Conservation (phyloP, 257 asterid genomes). For the Solanum ossicruentum region DNA sequence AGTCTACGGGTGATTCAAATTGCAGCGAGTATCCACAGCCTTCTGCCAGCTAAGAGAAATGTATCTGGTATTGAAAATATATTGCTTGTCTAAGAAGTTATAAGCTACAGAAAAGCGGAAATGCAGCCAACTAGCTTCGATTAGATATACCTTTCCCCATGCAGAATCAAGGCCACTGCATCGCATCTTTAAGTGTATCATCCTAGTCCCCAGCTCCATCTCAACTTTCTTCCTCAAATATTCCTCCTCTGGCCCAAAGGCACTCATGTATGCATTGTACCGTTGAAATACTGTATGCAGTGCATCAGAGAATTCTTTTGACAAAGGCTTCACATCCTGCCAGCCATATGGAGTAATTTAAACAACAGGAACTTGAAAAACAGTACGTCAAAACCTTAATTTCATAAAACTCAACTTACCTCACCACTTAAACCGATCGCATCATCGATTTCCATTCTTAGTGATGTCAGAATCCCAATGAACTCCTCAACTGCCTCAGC, state of each 20-base stretch:
- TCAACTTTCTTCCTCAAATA: constrained; percentile 95
- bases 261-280: constrained; percentile 55
- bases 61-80: neutral
- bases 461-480: constrained; percentile 47
- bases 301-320: constrained; percentile 60
- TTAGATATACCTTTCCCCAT: constrained; percentile 84
- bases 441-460: constrained; percentile 90
- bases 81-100: neutral
- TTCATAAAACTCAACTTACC: constrained; percentile 28
- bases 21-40: neutral
- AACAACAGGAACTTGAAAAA: neutral
- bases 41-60: neutral
- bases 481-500: constrained; percentile 98
- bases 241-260: constrained; percentile 79
- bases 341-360: constrained; percentile 8
- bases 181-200: constrained; percentile 97
- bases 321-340: constrained; percentile 84
- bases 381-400: neutral
- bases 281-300: constrained; percentile 48
- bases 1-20: neutral
- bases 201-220: constrained; percentile 67
- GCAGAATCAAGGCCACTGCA: constrained; percentile 81
- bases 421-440: constrained; percentile 81
- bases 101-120: neutral
- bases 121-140: neutral